Conservation (phyloP, 2,329 filamentous ascomycete genomes). For the Chrysoporthe cubensis region DNA sequence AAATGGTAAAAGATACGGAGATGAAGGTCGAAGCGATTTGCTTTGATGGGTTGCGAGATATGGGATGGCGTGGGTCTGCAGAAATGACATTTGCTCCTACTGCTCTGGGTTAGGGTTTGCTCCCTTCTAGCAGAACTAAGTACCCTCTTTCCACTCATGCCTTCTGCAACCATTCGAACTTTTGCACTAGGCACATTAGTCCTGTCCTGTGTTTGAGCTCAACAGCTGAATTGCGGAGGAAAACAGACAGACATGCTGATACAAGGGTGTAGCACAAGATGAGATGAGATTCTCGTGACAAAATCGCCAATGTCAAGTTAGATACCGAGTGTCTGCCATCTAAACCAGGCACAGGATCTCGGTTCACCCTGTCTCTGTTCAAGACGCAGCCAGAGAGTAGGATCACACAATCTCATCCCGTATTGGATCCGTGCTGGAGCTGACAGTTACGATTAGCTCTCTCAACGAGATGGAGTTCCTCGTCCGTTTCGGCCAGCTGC, state of each 20-base stretch:
- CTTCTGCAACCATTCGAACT: background rate
- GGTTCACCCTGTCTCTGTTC: background rate
- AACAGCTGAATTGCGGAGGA: background rate
- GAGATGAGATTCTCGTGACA: slow-evolving; percentile 19
- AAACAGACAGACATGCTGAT: background rate
- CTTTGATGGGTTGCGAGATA: no score
- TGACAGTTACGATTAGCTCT: background rate
- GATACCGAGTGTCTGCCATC: background rate
- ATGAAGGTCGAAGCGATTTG: background rate
- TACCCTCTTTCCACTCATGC: background rate
- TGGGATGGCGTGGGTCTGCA: slow-evolving; percentile 3
- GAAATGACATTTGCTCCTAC: background rate
- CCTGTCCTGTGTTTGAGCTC: background rate
- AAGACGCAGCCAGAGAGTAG: background rate
- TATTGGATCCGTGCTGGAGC: background rate
- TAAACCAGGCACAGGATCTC: background rate
- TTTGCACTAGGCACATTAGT: no score
- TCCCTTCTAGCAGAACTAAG: background rate
- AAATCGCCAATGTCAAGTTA: slow-evolving; percentile 1
- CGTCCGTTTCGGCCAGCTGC: slow-evolving; percentile 84
- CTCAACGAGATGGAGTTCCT: slow-evolving; percentile 69
- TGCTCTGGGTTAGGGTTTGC: slow-evolving; percentile 6
- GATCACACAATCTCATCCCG: background rate
- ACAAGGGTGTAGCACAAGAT: slow-evolving; percentile 2
- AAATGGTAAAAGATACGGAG: background rate